phyloP scores from a whole-genome alignment of 164 flowering plant genomes.

The Stephania japonica region DNA sequence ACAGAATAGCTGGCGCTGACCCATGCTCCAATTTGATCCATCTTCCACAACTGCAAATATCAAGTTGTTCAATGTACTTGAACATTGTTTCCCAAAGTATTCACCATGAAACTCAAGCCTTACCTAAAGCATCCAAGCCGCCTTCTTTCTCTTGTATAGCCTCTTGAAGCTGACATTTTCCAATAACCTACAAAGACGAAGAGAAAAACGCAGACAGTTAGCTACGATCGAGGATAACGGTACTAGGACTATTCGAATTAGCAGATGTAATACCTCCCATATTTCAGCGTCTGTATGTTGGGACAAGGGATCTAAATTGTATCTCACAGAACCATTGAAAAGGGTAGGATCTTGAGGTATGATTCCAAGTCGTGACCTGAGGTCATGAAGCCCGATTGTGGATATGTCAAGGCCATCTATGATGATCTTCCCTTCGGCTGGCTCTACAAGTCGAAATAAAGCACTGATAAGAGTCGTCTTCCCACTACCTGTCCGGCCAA shows the following conservation, averaged over 20 bases:
- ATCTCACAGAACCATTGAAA: slow-evolving; percentile 55
- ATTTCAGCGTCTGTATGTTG: slow-evolving; percentile 49
- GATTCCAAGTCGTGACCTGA: slow-evolving; percentile 57
- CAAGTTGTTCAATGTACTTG: too few species aligned
- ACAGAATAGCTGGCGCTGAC: slow-evolving; percentile 61
- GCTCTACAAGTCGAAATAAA: slow-evolving; percentile 65
- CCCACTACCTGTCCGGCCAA: slow-evolving; percentile 86
- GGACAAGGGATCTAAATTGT: slow-evolving; percentile 61
- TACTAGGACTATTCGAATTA: background rate
- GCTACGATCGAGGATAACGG: too few species aligned
- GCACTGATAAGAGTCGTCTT: slow-evolving; percentile 64
- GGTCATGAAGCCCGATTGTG: slow-evolving; percentile 65
- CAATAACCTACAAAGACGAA: slow-evolving; percentile 41
- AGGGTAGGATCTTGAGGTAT: slow-evolving; percentile 80
- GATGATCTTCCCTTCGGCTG: slow-evolving; percentile 44
- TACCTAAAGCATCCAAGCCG: slow-evolving; percentile 50
- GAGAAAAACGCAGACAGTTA: background rate
- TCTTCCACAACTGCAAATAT: slow-evolving; percentile 40
- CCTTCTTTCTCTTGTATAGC: slow-evolving; percentile 46
- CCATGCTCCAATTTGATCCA: slow-evolving; percentile 79
- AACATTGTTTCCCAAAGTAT: too few species aligned
- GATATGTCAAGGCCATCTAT: slow-evolving; percentile 57
- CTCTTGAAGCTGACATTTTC: slow-evolving; percentile 56
- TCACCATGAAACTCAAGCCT: background rate
- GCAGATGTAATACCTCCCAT: slow-evolving; percentile 50